phyloP scores from a whole-genome alignment of 73 alveolate species.

The Uronychia binucleata region DNA sequence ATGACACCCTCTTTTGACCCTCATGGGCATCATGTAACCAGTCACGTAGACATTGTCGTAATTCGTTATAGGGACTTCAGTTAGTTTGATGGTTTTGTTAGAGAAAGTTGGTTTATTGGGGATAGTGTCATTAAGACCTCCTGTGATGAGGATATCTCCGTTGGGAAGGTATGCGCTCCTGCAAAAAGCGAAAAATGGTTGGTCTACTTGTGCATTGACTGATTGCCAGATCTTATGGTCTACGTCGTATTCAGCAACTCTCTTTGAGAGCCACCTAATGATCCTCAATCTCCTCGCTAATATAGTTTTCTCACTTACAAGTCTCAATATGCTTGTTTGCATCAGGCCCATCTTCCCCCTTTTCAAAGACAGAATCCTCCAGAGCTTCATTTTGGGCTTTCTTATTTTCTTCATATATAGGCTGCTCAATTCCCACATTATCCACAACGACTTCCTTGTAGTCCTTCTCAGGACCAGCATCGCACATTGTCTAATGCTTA shows the following conservation, averaged over 20 bases:
- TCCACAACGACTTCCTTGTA: not conserved
- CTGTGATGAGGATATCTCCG: slow-evolving; percentile 29
- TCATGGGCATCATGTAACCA: slow-evolving; percentile 26
- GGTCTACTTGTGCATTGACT: slow-evolving; percentile 4
- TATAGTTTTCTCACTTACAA: not conserved
- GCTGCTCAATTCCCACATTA: slow-evolving; percentile 17
- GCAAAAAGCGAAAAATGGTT: slow-evolving; percentile 40
- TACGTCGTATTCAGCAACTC: slow-evolving; percentile 36
- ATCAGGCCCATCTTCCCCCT: not conserved
- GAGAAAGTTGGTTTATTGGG: slow-evolving; percentile 52
- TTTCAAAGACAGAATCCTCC: no score
- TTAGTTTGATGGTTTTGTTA: slow-evolving; percentile 1
- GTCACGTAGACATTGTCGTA: slow-evolving; percentile 40
- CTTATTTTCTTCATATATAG: no score
- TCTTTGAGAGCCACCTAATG: slow-evolving; percentile 38
- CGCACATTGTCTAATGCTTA: not conserved
- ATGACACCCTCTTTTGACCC: slow-evolving; percentile 44
- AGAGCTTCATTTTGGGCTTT: no score
- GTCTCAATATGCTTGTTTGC: not conserved
- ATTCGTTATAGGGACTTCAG: slow-evolving; percentile 42
- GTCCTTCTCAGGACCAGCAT: not conserved
- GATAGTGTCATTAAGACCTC: slow-evolving; percentile 49
- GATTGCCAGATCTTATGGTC: slow-evolving; percentile 49
- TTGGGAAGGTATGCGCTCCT: slow-evolving; percentile 35
- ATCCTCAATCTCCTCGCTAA: slow-evolving; percentile 38